Percentiles rank a stretch among this genome's conserved stretches.
These are phyloP conservation scores for Aspergillus fumigatus DNA, from an alignment of 2,329 filamentous ascomycete species.

Conservation along the genomic window DNA sequence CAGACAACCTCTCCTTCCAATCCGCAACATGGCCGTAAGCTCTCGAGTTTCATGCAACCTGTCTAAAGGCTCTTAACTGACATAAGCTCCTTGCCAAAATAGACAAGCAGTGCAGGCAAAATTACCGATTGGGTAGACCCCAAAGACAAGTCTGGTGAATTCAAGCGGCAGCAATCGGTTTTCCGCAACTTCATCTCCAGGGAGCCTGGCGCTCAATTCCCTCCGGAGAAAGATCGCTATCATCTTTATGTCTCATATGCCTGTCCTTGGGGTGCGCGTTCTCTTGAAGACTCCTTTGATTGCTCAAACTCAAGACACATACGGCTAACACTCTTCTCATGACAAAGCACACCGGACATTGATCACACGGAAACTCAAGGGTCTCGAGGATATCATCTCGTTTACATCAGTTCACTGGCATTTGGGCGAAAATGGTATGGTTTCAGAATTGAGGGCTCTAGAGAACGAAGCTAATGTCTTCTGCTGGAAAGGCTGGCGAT, in stretches of 20 bases:
- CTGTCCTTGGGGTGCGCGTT: slow-evolving; percentile 69
- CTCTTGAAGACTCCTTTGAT: not conserved
- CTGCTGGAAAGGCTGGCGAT: slow-evolving; percentile 66
- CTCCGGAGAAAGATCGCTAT: slow-evolving; percentile 82
- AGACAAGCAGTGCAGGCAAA: slow-evolving; percentile 37
- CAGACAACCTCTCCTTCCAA: slow-evolving; percentile 13
- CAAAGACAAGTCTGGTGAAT: slow-evolving; percentile 77
- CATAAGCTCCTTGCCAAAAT: not conserved
- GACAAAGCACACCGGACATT: slow-evolving; percentile 71
- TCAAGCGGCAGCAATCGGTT: slow-evolving; percentile 78
- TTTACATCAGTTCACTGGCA: slow-evolving; percentile 91
- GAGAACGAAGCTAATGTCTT: not conserved
- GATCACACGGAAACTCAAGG: slow-evolving; percentile 86
- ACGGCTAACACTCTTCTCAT: slow-evolving; percentile 14
- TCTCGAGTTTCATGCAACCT: not conserved
- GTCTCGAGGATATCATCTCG: slow-evolving; percentile 76
- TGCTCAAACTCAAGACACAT: not conserved
- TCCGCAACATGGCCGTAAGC: slow-evolving; percentile 33
- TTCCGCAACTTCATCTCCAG: slow-evolving; percentile 79
- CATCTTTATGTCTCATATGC: slow-evolving; percentile 94
- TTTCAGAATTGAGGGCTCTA: not conserved
- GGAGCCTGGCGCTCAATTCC: slow-evolving; percentile 67
- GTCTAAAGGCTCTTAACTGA: not conserved
- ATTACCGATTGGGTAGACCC: slow-evolving; percentile 83
- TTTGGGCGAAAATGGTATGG: slow-evolving; percentile 61